Evolutionary conservation across 140 eudicot species (phyloP), one percentile per base, ranked within the genome.

Genomic region (Stevia rebaudiana): DNA sequence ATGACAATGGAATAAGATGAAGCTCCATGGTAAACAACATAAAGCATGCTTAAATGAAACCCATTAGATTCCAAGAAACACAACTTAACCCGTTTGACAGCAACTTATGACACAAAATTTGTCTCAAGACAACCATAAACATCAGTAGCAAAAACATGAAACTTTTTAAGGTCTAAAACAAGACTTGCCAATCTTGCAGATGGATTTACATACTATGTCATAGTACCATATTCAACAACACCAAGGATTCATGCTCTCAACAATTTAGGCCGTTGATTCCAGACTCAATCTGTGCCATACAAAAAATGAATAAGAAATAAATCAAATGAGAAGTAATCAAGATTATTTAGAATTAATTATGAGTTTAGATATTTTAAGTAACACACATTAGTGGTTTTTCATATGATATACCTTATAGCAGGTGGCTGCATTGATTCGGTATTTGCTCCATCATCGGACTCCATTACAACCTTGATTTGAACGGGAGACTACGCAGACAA

Each of bases 221-320:
- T 40, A 53, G 55, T 15, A 53, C 65, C 50, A 55, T 42, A 56
- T 41, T 52, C 73, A 67, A 53, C 43, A 37, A 23, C 72, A 51
- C 37, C 72, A 35, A 11, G 35, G 8, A 43, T 41, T 15, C 18
- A 7, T 24, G n/a, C 66, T 55, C 52, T 56, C 28, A 10, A 12
- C 33, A 51, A 43, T 30, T 56, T 74, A 74, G 36, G 79, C 79
- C 23, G 79, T 74, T 50, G 79, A 67, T 61, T 74, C 79, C 59
- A 74, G 17, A 70, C 79, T 67, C 69, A 74, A 59, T 67, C 79
- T 74, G 48, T 33, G 47, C 35, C 67, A 31, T 28, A 28, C 33
- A 47, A 57, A 36, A 17, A 6, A 46, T 18, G 11, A 13, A 41
- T 5, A 10, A 37, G 41, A 41, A 47, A 62, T 49, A 23, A 21